These are phyloP conservation scores for Corchorus olitorius DNA, from an alignment of 345 rosid genomes.

Conservation along the genomic window DNA sequence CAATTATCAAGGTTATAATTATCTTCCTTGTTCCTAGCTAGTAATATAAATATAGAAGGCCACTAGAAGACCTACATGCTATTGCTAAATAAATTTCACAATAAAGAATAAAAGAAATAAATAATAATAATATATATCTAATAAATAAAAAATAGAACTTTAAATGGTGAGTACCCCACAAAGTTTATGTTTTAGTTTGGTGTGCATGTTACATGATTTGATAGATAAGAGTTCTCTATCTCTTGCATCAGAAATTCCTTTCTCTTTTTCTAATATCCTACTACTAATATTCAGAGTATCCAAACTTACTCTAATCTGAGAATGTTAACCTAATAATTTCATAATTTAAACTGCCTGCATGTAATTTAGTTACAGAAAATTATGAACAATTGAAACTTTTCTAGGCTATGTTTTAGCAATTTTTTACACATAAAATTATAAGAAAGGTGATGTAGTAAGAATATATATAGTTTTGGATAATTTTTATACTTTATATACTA, in stretches of 20 bases:
- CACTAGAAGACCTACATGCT: too few species aligned
- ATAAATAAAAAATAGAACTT: too few species aligned
- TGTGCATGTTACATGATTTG: conserved; percentile 16
- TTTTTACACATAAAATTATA: conserved; percentile 4
- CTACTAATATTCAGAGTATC: not conserved
- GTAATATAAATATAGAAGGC: too few species aligned
- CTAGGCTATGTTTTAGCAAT: not conserved
- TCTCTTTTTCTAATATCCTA: not conserved
- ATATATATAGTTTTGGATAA: not conserved
- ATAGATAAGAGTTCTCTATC: not conserved
- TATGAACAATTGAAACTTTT: not conserved
- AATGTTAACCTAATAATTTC: not conserved
- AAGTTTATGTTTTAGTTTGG: conserved; percentile 8
- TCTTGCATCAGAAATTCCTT: not conserved
- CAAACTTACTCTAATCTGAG: not conserved
- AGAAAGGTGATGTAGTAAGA: not conserved
- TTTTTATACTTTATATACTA: too few species aligned
- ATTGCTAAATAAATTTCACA: too few species aligned
- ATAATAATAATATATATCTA: not conserved
- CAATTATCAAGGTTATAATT: too few species aligned
- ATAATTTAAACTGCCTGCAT: not conserved
- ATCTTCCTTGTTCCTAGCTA: too few species aligned
- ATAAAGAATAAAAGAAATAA: not conserved
- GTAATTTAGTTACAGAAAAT: not conserved
- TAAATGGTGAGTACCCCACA: not conserved